Base-by-base conservation (phyloP, 768 basidiomycete species). In the Naganishia friedmannii region DNA sequence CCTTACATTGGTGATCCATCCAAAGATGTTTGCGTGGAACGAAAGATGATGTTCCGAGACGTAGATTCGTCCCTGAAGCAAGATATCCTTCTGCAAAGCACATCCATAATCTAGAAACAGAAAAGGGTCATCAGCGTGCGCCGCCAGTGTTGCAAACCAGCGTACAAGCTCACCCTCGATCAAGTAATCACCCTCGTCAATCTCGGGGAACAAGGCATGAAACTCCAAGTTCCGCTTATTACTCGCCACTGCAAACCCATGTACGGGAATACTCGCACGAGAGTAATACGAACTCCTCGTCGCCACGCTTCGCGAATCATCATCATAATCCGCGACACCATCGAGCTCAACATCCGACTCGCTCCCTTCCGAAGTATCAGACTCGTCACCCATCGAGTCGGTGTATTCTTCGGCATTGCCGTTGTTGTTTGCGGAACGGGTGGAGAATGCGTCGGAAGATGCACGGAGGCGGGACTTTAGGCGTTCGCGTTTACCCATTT, bases 11-110 rank as follows among this genome's bases (percentile, higher is more conserved):
- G 95, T 98, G 58, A 96, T 90, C 96, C 95, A 98, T 53, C 96
- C 95, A 81, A 98, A 95, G 53, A 98, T 97, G 78, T 98, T 98
- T 53, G 96, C 95, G 75, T 99, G 92, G 84, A 98, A 99, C 83
- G 93, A 98, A n/a, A 97, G 86, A 78, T 97, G 94, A 82, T 98
- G 97, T 82, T 99, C 95, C 8, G 96, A 98, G 28, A 98, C 91
- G 82, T 97, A 97, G 68, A 99, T 79, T 13, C 96, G 85, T 5
- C 96, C 96, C 84, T 98, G 96, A 53, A 98, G 90, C 34, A 97
- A 84, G 74, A 98, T 98, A 80, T 98, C 96, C 51, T 93, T 87
- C 82, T 97, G 93, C 15, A 98, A 82, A 0, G 96, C 96, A 77
- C 96, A 99, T 7, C 96, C 96, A 75, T 98, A 99, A 82, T 99